Percentiles rank a stretch among this genome's conserved stretches.
Conservation (phyloP, 331 rosid genomes). For the Malus hybrid region DNA sequence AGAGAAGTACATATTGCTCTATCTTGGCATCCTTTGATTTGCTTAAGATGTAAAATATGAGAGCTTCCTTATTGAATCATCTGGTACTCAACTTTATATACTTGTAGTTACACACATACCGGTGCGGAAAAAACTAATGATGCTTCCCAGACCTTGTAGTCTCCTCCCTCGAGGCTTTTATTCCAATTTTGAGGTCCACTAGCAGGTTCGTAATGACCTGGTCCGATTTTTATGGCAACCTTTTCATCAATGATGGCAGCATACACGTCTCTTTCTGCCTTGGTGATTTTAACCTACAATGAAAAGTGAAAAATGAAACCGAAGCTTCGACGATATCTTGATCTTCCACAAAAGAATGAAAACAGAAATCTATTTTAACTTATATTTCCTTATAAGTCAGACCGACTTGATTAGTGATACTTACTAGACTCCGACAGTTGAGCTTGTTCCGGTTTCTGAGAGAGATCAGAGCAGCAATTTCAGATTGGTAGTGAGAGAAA, state of each 20-base stretch:
- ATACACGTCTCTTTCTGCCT: slow-evolving; percentile 86
- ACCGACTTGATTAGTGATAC: slow-evolving; percentile 19
- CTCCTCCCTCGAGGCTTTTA: slow-evolving; percentile 51
- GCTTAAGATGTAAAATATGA: slow-evolving; percentile 4
- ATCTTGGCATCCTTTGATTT: background rate
- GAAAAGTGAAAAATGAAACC: background rate
- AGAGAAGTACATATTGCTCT: slow-evolving; percentile 1
- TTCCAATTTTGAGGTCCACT: slow-evolving; percentile 56
- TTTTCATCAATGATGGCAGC: slow-evolving; percentile 68
- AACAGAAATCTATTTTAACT: background rate
- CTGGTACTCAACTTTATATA: slow-evolving; percentile 6
- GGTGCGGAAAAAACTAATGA: slow-evolving; percentile 4
- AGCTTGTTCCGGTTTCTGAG: slow-evolving; percentile 59
- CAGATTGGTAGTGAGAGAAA: slow-evolving; percentile 58
- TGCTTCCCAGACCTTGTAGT: slow-evolving; percentile 84
- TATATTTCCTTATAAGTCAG: background rate
- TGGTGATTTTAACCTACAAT: slow-evolving; percentile 52
- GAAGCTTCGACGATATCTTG: background rate
- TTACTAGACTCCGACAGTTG: slow-evolving; percentile 77
- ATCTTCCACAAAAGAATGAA: background rate
- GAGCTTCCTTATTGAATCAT: slow-evolving; percentile 5
- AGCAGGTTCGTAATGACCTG: slow-evolving; percentile 80
- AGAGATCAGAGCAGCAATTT: slow-evolving; percentile 52
- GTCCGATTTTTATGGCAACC: slow-evolving; percentile 86
- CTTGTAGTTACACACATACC: background rate